Base-by-base conservation (phyloP, 2,329 filamentous ascomycete genomes). In the Xylariales sp. region DNA sequence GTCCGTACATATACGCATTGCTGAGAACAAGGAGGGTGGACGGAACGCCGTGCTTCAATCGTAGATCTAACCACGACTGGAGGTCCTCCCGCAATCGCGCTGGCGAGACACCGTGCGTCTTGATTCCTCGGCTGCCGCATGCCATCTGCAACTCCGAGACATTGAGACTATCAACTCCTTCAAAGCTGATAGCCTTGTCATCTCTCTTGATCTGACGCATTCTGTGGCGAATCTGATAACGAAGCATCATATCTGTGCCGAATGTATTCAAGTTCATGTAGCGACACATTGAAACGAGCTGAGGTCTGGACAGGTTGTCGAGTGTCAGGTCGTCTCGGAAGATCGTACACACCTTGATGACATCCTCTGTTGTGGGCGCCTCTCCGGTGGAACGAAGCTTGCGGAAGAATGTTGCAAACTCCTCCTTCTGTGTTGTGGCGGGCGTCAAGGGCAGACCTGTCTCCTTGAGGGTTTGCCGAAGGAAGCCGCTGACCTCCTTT, bases 181-280 rank as follows among this genome's bases (percentile, higher is more conserved):
- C 93, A 57, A 84, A 95, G 60, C 81, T 85, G 59, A 98, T 98
- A 46, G 90, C 89, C 49, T 83, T 83, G 67, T 98, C 93, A 57
- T 98, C 93, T 46, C 91, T 84, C 81, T 98, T 98, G 74, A 97
- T 97, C 67, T 98, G 93, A 53, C 91, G 82, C 93, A 98, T 98
- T 46, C 91, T 87, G 67, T 97, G 90, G 41, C 93, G 88, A 54
- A 98, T 81, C 61, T 95, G 89, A 68, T 98, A 98, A 39, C 93
- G 87, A 36, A 98, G 82, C 85, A 98, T 95, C 63, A 89, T 88
- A 65, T 98, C 93, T 16, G 93, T 97, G 48, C 93, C 93, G 54
- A 97, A 96, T 1, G 89, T 91, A 69, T 91, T 93, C 40, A 98
- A 78, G 66, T 94, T 96, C 83, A 98, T 90, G 71, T 98, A 98